Base-by-base conservation (phyloP, 371 early-diverging fungal species). In the Haplosporangium sp. region DNA sequence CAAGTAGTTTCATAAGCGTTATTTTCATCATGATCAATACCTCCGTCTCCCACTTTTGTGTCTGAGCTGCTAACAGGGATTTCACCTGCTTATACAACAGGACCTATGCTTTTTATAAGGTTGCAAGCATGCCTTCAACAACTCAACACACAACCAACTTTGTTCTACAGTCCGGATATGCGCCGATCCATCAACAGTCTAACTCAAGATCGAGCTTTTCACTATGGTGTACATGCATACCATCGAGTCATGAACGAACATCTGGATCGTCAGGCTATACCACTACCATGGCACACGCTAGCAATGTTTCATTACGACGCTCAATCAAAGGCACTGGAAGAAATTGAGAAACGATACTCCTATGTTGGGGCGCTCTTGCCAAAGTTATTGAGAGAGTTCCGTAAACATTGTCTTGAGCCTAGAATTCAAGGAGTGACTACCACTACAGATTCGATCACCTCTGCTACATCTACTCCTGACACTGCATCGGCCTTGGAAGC, bases 241-340 rank as follows among this genome's bases (percentile, higher is more conserved):
- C 68, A 79, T 53, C 57, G 58, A 2, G 56, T 61, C 44, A 74
- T 79, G 71, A 79, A 74, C 58, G 37, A 45, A n/a, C 65, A 71
- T 34, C 61, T 79, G n/a, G 74, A 74, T 20, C 63, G 58, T 17
- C 63, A 61, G 35, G 68, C 81, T 3, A 70, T 79, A 15, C 81
- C 81, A 10, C 4, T 71, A 1, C 64, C 71, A 3, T 74, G 81
- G 74, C 81, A 79, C 44, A 68, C 71, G 0, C 68, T 79, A 4
- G 63, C 74, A 5, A 67, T 79, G 71, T 55, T 74, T 15, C 81
- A 79, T 19, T 52, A 71, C 27, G 65, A 65, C 3, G 81, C 81
- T 8, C 74, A 68, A 19, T 61, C 67, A 0, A 62, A 61, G 19
- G 63, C 74, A 10, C 44, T 71, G 35, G 68, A 68, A 15, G 74